Evolutionary conservation across 495 filamentous ascomycete species (phyloP).

Genomic region (Massariosphaeria phaeospora): DNA sequence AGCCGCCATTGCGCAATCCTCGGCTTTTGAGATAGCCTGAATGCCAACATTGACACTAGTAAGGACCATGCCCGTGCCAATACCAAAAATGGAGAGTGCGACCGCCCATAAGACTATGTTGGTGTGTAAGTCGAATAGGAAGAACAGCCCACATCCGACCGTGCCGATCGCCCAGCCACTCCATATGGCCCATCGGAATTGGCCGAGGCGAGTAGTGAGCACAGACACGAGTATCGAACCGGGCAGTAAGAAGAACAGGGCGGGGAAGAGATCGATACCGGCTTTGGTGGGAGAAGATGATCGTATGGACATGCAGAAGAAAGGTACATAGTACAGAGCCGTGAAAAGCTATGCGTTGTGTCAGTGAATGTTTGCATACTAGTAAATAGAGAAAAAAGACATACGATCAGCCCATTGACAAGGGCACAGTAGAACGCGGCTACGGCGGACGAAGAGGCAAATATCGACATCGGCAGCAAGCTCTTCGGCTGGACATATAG

Average conservation of each 20-base stretch:
- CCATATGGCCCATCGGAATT: constrained; percentile 49
- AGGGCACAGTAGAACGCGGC: constrained; percentile 44
- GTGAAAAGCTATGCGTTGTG: neutral
- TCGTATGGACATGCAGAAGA: constrained; percentile 59
- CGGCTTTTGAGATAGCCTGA: constrained; percentile 14
- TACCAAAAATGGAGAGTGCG: constrained; percentile 43
- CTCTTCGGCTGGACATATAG: constrained; percentile 37
- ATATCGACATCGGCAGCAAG: constrained; percentile 49
- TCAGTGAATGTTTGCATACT: neutral
- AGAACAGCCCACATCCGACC: constrained; percentile 45
- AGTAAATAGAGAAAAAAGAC: neutral
- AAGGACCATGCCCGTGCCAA: constrained; percentile 49
- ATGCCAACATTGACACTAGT: constrained; percentile 15
- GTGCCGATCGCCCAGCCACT: constrained; percentile 48
- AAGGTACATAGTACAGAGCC: constrained; percentile 54
- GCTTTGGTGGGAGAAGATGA: constrained; percentile 48
- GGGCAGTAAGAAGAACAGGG: neutral
- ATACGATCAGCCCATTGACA: constrained; percentile 37
- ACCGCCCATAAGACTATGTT: constrained; percentile 43
- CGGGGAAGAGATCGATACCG: constrained; percentile 55
- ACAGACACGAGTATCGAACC: neutral
- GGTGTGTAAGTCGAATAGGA: constrained; percentile 44
- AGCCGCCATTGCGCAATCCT: constrained; percentile 15
- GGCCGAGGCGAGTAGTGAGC: neutral
- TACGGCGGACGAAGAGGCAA: constrained; percentile 44